Percentiles rank a stretch among this genome's conserved stretches.
Conservation (phyloP, 176 grass and related monocot genomes). For the Thinopyrum elongatum region DNA sequence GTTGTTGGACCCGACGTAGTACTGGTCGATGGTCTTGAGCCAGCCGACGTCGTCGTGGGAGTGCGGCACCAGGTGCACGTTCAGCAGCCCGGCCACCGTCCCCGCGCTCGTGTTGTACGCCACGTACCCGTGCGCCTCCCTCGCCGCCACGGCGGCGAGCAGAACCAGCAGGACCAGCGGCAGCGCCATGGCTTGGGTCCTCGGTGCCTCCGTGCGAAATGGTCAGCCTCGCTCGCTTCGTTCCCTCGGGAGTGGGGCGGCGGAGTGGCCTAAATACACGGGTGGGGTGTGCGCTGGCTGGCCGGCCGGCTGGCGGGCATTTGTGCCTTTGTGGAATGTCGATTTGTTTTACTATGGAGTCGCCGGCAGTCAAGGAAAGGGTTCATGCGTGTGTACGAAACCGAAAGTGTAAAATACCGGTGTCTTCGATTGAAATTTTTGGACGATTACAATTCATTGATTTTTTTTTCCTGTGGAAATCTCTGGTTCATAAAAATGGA, state of each 20-base stretch:
- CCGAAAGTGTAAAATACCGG: neutral
- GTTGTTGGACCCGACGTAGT: slow-evolving; percentile 86
- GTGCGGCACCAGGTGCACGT: slow-evolving; percentile 88
- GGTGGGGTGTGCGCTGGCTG: neutral
- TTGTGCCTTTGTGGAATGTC: neutral
- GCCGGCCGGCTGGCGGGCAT: neutral
- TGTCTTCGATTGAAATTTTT: neutral
- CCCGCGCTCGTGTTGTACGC: slow-evolving; percentile 53
- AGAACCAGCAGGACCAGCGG: neutral
- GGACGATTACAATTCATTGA: neutral
- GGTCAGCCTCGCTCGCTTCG: neutral
- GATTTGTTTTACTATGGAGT: neutral
- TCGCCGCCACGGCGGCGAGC: neutral
- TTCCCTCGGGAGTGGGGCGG: neutral
- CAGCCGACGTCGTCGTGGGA: slow-evolving; percentile 95
- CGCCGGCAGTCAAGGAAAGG: neutral
- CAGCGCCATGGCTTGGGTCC: slow-evolving; percentile 5
- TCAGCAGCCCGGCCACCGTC: slow-evolving; percentile 49
- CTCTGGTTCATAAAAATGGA: neutral
- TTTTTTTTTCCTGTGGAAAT: neutral
- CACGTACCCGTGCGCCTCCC: neutral
- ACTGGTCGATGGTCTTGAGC: slow-evolving; percentile 97
- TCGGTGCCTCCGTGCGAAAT: neutral
- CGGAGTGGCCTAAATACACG: neutral
- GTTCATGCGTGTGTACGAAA: neutral